Evolutionary conservation across 2,329 filamentous ascomycete species (phyloP).

Genomic region (Botrytis medusae): DNA sequence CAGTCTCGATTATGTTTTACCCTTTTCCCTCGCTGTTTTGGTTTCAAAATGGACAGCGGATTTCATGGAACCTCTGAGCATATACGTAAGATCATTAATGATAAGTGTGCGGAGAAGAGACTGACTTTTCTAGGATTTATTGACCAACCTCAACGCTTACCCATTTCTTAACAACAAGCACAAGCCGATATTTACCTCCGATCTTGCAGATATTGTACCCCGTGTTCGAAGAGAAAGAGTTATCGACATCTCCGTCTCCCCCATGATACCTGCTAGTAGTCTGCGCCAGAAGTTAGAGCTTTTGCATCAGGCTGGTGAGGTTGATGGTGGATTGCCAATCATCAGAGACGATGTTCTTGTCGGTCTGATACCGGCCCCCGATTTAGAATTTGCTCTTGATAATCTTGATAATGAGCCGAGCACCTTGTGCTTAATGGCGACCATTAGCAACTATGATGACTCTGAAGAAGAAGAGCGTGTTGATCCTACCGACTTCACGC

Average conservation of each 20-base stretch:
- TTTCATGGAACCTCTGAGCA: constrained; percentile 88
- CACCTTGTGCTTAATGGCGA: constrained; percentile 78
- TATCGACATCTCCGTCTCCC: constrained; percentile 85
- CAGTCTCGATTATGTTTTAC: constrained; percentile 90
- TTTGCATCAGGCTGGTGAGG: constrained; percentile 80
- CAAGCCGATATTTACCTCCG: constrained; percentile 84
- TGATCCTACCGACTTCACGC: constrained; percentile 82
- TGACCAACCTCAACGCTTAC: constrained; percentile 96
- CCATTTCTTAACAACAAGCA: constrained; percentile 97
- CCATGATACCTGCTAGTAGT: constrained; percentile 72
- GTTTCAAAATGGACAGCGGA: constrained; percentile 99
- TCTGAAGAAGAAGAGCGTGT: constrained; percentile 55
- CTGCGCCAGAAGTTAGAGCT: constrained; percentile 79
- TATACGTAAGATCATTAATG: constrained; percentile 61
- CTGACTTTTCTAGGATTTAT: constrained; percentile 62
- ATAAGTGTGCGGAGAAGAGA: not conserved
- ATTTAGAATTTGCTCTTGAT: constrained; percentile 90
- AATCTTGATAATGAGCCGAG: constrained; percentile 73
- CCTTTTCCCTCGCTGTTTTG: constrained; percentile 87
- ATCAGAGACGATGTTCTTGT: constrained; percentile 76
- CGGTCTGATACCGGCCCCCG: constrained; percentile 88
- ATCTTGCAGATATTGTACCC: constrained; percentile 82
- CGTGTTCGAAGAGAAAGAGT: constrained; percentile 71
- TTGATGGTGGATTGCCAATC: constrained; percentile 90
- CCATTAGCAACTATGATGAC: constrained; percentile 62